These are phyloP conservation scores for Amaranthus tricolor DNA, from an alignment of 179 eudicot genomes.

Conservation along the genomic window DNA sequence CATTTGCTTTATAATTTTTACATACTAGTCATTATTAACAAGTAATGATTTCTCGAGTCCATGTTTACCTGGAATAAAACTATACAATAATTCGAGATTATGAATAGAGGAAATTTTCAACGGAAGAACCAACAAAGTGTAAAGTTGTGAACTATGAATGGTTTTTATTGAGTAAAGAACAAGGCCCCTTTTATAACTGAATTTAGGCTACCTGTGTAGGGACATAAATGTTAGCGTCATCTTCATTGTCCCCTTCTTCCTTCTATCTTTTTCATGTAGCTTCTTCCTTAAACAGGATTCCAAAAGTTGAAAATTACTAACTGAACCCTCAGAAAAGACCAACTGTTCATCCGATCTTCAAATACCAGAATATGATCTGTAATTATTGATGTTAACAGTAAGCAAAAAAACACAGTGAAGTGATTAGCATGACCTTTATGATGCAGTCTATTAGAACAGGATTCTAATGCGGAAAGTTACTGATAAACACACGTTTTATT, in stretches of 20 bases:
- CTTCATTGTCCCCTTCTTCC: constrained; percentile 15
- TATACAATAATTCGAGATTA: not conserved
- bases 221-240: constrained; percentile 30
- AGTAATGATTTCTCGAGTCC: not conserved
- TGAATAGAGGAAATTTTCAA: constrained; percentile 3
- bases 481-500: not conserved
- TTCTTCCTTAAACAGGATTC: constrained; percentile 39
- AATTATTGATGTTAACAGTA: not conserved
- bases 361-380: not conserved
- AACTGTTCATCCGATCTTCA: not conserved
- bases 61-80: not conserved
- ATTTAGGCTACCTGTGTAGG: constrained; percentile 28
- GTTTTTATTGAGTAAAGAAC: not conserved
- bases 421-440: constrained; percentile 5
- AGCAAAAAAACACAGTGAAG: not conserved
- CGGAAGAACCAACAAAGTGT: constrained; percentile 3
- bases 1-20: not conserved
- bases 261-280: constrained; percentile 17
- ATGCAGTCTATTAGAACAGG: constrained; percentile 30
- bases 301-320: constrained; percentile 21
- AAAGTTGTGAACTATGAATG: not conserved
- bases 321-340: not conserved
- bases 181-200: not conserved
- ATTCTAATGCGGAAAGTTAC: constrained; percentile 25
- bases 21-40: not conserved